Evolutionary conservation across 192 early-diverging fungal genomes (phyloP).

Genomic region (Powellomyces hirtus): DNA sequence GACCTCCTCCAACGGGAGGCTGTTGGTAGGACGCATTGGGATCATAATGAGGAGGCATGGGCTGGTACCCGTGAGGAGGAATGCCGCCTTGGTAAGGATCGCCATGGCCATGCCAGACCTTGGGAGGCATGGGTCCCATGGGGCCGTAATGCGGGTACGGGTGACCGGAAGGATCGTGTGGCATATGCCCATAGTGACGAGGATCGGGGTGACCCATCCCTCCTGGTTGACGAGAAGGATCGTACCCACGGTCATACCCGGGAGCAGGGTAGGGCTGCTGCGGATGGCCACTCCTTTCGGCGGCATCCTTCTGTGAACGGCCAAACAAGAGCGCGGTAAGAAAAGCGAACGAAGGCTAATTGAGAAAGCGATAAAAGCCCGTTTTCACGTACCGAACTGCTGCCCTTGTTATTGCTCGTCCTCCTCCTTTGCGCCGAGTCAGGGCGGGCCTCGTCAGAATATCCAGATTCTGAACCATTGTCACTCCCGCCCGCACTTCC

Average conservation of each 20-base stretch:
- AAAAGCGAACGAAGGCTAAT: no score
- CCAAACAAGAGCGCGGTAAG: background rate
- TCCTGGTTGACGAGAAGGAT: conserved; percentile 1
- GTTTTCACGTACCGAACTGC: conserved; percentile 8
- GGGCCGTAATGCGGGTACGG: conserved; percentile 14
- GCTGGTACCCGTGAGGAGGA: conserved; percentile 17
- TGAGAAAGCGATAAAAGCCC: no score
- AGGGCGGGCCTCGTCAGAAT: conserved; percentile 12
- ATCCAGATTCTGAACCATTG: conserved; percentile 18
- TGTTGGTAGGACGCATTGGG: background rate
- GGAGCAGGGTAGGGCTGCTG: background rate
- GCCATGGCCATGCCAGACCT: conserved; percentile 21
- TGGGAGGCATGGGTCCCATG: conserved; percentile 15
- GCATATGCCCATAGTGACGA: conserved; percentile 20
- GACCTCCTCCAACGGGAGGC: background rate
- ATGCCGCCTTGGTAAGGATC: conserved; percentile 13
- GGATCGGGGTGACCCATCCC: conserved; percentile 17
- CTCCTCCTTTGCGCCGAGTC: conserved; percentile 13
- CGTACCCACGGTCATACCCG: conserved; percentile 15
- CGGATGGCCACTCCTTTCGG: background rate
- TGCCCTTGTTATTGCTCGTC: conserved; percentile 5
- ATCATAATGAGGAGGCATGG: conserved; percentile 6
- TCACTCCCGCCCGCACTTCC: conserved; percentile 18
- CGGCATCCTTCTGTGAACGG: background rate
- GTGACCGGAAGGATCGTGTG: conserved; percentile 12